Conservation (phyloP, 2,329 filamentous ascomycete genomes). For the Harringtonia aguacate region DNA sequence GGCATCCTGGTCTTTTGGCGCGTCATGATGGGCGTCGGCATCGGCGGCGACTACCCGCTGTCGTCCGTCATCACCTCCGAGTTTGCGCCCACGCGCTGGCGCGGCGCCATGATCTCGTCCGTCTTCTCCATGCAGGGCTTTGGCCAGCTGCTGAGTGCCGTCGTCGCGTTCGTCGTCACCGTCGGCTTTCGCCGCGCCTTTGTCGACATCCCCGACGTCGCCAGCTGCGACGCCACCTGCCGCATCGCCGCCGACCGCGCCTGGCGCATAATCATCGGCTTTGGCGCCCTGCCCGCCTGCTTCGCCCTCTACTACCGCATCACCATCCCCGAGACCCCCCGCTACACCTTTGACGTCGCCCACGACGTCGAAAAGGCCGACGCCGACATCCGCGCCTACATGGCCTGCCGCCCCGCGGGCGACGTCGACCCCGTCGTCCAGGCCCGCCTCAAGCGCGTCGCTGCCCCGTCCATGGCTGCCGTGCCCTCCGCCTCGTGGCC, state of each 20-base stretch:
- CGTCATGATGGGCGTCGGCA: constrained; percentile 66
- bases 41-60: constrained; percentile 75
- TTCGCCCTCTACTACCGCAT: constrained; percentile 78
- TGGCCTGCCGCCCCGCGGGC: constrained; percentile 36
- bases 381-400: constrained; percentile 56
- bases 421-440: constrained; percentile 35
- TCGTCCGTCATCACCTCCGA: constrained; percentile 74
- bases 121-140: constrained; percentile 73
- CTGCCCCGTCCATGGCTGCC: constrained; percentile 23
- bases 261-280: constrained; percentile 73
- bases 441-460: constrained; percentile 40
- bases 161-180: constrained; percentile 61
- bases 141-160: constrained; percentile 62
- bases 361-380: constrained; percentile 67
- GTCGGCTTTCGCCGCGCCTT: constrained; percentile 49
- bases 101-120: constrained; percentile 67
- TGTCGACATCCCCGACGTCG: constrained; percentile 26
- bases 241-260: constrained; percentile 64
- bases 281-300: constrained; percentile 67
- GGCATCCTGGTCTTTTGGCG: constrained; percentile 64
- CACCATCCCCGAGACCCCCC: constrained; percentile 75
- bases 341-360: constrained; percentile 57
- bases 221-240: constrained; percentile 50
- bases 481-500: constrained; percentile 59
- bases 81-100: constrained; percentile 69